Evolutionary conservation across 2,329 filamentous ascomycete species (phyloP).

Genomic region (Ceratocystis colombiana): DNA sequence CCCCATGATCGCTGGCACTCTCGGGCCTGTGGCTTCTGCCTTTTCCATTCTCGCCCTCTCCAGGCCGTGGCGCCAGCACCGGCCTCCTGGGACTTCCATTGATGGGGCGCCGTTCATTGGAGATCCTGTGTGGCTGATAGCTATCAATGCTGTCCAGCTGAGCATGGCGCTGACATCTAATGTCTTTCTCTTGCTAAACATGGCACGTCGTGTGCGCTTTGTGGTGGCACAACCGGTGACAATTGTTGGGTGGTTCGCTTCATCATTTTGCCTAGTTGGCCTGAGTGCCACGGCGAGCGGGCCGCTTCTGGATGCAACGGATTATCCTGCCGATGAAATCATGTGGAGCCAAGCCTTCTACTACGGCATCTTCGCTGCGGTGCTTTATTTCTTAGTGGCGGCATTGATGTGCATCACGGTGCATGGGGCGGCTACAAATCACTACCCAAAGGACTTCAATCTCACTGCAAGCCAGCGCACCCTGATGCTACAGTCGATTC

Average conservation of each 20-base stretch:
- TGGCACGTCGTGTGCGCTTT: conserved; percentile 70
- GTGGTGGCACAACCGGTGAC: conserved; percentile 72
- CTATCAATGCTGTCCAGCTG: conserved; percentile 68
- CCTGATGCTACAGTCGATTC: conserved; percentile 80
- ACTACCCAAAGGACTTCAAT: conserved; percentile 69
- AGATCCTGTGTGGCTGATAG: conserved; percentile 66
- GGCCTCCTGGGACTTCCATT: conserved; percentile 39
- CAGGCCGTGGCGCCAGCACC: conserved; percentile 60
- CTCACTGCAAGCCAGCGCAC: conserved; percentile 74
- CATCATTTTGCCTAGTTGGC: conserved; percentile 54
- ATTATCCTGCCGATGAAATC: conserved; percentile 40
- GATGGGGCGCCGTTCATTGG: conserved; percentile 40
- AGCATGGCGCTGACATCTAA: conserved; percentile 69
- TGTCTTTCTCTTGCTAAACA: conserved; percentile 73
- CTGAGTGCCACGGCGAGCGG: conserved; percentile 57
- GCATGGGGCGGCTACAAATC: conserved; percentile 56
- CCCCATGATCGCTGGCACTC: conserved; percentile 70
- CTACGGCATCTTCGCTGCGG: conserved; percentile 71
- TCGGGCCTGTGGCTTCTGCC: conserved; percentile 77
- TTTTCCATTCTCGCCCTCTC: conserved; percentile 82
- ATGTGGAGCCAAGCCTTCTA: conserved; percentile 73
- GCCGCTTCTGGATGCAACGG: conserved; percentile 35
- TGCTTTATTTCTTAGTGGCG: conserved; percentile 69
- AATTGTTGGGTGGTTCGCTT: conserved; percentile 67
- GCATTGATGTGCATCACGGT: conserved; percentile 71